Conservation (phyloP, 495 filamentous ascomycete genomes). For the Aspergillus bertholletiae region DNA sequence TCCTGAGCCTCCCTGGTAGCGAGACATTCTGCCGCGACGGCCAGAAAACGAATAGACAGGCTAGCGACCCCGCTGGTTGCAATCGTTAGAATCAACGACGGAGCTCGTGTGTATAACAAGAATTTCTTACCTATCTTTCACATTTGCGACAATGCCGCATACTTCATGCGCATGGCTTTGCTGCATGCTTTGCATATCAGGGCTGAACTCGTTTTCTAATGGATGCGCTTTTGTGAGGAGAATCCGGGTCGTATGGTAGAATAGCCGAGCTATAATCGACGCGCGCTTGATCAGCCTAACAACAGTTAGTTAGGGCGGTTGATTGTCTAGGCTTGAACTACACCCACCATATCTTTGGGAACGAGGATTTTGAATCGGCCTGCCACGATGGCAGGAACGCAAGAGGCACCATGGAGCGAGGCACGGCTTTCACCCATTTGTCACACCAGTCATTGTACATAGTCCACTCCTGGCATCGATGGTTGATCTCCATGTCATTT, state of each 20-base stretch:
- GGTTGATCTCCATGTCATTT: slow-evolving; percentile 60
- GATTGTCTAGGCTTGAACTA: not conserved
- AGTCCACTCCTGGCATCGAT: slow-evolving; percentile 73
- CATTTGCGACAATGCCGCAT: slow-evolving; percentile 84
- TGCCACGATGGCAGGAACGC: slow-evolving; percentile 69
- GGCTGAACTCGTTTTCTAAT: slow-evolving; percentile 44
- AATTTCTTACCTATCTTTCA: slow-evolving; percentile 63
- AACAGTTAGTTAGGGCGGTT: slow-evolving; percentile 9
- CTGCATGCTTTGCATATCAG: slow-evolving; percentile 65
- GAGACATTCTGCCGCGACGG: slow-evolving; percentile 74
- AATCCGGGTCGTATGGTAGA: slow-evolving; percentile 83
- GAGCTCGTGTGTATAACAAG: not conserved
- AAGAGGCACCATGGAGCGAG: slow-evolving; percentile 84
- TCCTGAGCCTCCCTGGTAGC: slow-evolving; percentile 68
- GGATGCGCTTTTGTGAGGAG: slow-evolving; percentile 82
- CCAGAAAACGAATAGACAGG: slow-evolving; percentile 73
- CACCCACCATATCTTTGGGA: slow-evolving; percentile 82
- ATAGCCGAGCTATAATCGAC: slow-evolving; percentile 77
- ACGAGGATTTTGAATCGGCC: slow-evolving; percentile 64
- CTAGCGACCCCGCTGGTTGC: slow-evolving; percentile 61
- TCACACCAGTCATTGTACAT: slow-evolving; percentile 71
- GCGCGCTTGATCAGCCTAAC: slow-evolving; percentile 76
- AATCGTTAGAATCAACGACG: slow-evolving; percentile 13
- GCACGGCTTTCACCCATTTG: slow-evolving; percentile 72
- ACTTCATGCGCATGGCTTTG: slow-evolving; percentile 72